Evolutionary conservation across 441 rosid genomes (phyloP), one percentile per base, ranked within the genome.

Genomic region (Jatropha multifida): DNA sequence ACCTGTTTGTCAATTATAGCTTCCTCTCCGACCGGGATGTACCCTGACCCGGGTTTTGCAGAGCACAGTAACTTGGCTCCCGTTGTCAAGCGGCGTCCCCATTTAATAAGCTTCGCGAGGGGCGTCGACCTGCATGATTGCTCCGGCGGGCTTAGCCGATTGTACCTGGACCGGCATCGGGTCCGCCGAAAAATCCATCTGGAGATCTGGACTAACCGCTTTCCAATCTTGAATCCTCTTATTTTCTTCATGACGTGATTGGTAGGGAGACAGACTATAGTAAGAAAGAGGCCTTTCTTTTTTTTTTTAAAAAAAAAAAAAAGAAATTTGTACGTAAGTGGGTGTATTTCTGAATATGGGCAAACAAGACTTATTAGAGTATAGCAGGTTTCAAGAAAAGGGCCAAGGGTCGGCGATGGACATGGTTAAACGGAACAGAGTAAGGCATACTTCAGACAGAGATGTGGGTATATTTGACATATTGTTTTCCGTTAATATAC

Each of bases 361-460:
- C 9, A 41, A 7, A 38, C 3, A 62, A 5, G 48, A 44, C 10
- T 78, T 37, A 42, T 62, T 37, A 60, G 26, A 61, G 46, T 7
- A 63, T 10, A 20, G 40, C 4, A 59, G 41, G 69, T 59, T 66
- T 87, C 42, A 89, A 11, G 89, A 86, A 76, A 83, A 90, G 38
- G 90, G 89, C 92, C 92, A 87, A 38, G 88, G 87, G 60, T 85
- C 87, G 56, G 90, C 88, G 20, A 74, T 68, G 81, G 88, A 87
- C 88, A 90, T 88, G 74, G 86, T 73, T n/a, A 87, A 81, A 46
- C 92, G 89, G 68, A 69, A 90, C 54, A 85, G 79, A n/a, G 91
- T 79, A 56, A 88, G 86, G 75, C 88, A 85, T 6, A 82, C 77
- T 73, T 88, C 92, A 68, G 90, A 90, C 52, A 88, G 86, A 69